Evolutionary conservation across 345 rosid genomes (phyloP).

Genomic region (Linum trigynum): DNA sequence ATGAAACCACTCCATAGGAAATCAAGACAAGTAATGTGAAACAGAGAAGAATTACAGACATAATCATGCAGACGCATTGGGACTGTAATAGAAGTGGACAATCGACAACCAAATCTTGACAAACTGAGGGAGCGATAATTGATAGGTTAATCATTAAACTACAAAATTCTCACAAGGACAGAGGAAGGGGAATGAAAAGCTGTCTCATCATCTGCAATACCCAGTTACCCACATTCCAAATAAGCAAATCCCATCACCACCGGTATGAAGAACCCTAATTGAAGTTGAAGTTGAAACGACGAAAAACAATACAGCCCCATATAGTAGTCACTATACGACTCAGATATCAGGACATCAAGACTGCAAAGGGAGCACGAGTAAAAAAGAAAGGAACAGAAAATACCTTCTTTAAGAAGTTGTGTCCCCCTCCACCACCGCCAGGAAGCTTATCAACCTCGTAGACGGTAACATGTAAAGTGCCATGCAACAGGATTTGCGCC

Average conservation of each 20-base stretch:
- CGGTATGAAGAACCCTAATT: neutral
- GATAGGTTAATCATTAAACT: neutral
- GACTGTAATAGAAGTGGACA: neutral
- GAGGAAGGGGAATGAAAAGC: neutral
- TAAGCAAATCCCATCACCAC: neutral
- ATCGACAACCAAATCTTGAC: neutral
- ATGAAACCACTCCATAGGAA: neutral
- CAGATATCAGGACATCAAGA: neutral
- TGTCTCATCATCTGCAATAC: neutral
- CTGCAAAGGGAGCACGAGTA: neutral
- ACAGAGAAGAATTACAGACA: neutral
- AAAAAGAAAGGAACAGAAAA: neutral
- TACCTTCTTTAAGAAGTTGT: slow-evolving; percentile 60
- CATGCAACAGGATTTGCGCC: slow-evolving; percentile 66
- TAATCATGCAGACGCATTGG: neutral
- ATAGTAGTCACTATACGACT: neutral
- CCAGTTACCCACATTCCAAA: neutral
- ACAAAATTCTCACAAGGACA: neutral
- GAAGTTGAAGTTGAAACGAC: neutral
- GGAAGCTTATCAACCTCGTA: slow-evolving; percentile 70
- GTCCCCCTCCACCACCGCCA: slow-evolving; percentile 38
- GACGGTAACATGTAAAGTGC: slow-evolving; percentile 81
- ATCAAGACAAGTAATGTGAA: neutral
- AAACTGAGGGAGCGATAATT: neutral
- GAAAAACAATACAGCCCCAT: neutral